Evolutionary conservation across 305 asterid genomes (phyloP), one percentile per base, ranked within the genome.

Genomic region (Plantago lanceolata): DNA sequence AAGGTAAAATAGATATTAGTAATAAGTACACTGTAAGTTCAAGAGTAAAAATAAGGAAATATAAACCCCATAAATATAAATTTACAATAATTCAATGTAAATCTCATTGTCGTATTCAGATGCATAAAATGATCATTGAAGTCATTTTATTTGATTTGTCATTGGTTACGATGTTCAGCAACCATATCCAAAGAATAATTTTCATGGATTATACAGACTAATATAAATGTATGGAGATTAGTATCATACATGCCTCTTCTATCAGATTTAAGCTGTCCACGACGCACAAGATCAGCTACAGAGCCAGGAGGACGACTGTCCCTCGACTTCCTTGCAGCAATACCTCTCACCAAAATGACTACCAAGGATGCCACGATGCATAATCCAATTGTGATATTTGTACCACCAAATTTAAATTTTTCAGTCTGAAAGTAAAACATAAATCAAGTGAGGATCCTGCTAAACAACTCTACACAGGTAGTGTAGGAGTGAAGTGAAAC

Each of bases 231-330:
- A 67, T 19, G 61, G 64, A 67, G 59, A 77, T 74, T 71, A 63
- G 95, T 75, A 75, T 69, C 98, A 66, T 93, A 93, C 99, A 93
- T 89, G 99, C 96, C 97, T 93, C 99, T 93, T 89, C 97, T 93
- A 87, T 93, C 99, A 45, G 96, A 87, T 84, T 87, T 85, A 75
- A 89, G 76, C 84, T 89, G 99, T 17, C 97, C 99, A 65, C 97
- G 95, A 35, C 96, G 86, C 52, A 93, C 97, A 73, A 93, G 96
- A 76, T 89, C 99, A 78, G 97, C 88, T 21, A 93, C 94, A 62
- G 99, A 81, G 71, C 99, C 97, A 31, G 89, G 82, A 21, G 89
- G 82, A 21, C 71, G 78, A 51, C 74, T 72, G 75, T 72, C 15
- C 58, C 78, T 79, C 47, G 90, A 76, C 64, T 75, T 79, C 79